Conservation (phyloP, 345 rosid species). For the Melaleuca quinquenervia region DNA sequence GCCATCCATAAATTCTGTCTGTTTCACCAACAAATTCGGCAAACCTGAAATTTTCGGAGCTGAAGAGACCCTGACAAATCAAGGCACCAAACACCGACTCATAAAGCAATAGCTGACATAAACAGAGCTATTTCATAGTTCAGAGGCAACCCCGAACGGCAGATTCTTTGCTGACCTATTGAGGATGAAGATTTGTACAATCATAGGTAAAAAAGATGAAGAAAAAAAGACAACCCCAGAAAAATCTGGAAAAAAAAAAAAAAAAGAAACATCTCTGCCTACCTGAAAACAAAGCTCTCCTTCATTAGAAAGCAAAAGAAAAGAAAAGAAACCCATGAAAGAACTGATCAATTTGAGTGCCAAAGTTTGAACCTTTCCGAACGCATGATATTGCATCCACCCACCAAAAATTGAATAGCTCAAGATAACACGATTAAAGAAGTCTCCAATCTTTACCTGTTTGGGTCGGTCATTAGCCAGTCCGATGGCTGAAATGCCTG, state of each 20-base stretch:
- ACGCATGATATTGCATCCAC: neutral
- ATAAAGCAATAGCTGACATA: neutral
- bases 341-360: neutral
- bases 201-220: neutral
- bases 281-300: neutral
- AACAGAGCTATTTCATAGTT: neutral
- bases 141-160: neutral
- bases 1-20: neutral
- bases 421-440: neutral
- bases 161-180: neutral
- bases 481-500: neutral
- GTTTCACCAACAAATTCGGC: neutral
- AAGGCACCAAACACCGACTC: neutral
- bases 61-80: neutral
- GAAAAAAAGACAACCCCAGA: neutral
- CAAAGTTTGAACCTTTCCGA: neutral
- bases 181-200: neutral
- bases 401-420: neutral
- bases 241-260: neutral
- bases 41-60: neutral
- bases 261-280: neutral
- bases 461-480: neutral
- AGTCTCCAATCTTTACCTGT: neutral
- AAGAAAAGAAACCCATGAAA: neutral
- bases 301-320: neutral